Evolutionary conservation across 2,329 filamentous ascomycete species (phyloP), one percentile per base, ranked within the genome.

Genomic region (Simplicillium sp.): DNA sequence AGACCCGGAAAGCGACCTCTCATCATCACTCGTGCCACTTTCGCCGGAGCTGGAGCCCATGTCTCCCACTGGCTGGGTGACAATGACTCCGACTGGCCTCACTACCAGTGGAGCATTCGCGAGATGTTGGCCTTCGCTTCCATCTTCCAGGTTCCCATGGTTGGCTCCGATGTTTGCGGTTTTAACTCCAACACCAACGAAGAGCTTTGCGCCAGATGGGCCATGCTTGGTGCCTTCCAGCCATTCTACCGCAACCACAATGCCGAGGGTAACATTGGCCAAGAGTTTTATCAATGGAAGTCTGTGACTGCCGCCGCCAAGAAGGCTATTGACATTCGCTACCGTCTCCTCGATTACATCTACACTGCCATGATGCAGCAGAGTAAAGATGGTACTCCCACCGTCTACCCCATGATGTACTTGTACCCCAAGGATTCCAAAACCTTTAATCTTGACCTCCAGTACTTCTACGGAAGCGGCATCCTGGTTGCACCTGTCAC

Each of bases 21-120:
- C 44, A 67, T 89, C 37, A 84, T 90, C 48, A 87, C 84, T 0
- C 77, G 85, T 17, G 83, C 78, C 15, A 89, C 84, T 0, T 89
- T 85, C 52, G 79, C 82, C 3, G 84, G 85, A 6, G 77, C 81
- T 1, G 85, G 85, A 3, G 54, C 61, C 3, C 65, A 86, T 66
- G 51, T 88, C 59, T 54, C 78, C 52, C 55, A 83, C 47, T 79
- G 75, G 75, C 67, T 77, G 3, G 75, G 75, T 43, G 55, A 59
- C 17, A 58, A 58, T 37, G 43, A 53, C 48, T 75, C 50, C 4
- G 48, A 47, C 17, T 84, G 80, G 79, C 57, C 61, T 4, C 65
- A 77, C 41, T 82, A 82, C 57, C 70, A 70, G 1, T 59, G 68
- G 18, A 73, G 70, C 1, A 80, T 84, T 44, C 59, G 70, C 2